Percentiles rank a stretch among this genome's conserved stretches.
Evolutionary conservation across 805 yeast genomes (phyloP).

Genomic region (Candida wancherniae): DNA sequence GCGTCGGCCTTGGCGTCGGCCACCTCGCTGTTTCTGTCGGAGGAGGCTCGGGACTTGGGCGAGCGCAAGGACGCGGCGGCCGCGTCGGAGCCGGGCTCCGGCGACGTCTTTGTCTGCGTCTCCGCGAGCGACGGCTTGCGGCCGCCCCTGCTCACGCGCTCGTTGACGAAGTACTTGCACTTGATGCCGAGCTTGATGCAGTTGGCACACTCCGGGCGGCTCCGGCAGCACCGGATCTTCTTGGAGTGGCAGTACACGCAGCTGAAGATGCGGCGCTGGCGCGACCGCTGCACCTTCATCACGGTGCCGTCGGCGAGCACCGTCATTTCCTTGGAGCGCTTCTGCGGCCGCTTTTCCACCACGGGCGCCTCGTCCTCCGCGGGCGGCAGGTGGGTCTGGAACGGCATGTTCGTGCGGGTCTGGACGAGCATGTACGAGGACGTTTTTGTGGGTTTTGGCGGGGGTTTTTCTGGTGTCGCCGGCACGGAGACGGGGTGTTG

Average conservation of each 20-base stretch:
- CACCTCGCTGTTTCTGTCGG: too few species aligned
- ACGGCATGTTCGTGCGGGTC: too few species aligned
- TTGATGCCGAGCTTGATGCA: constrained; percentile 45
- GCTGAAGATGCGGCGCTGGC: constrained; percentile 54
- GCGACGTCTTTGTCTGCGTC: too few species aligned
- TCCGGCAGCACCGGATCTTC: constrained; percentile 60
- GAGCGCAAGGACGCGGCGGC: too few species aligned
- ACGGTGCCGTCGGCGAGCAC: constrained; percentile 48
- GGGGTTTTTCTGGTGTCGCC: too few species aligned
- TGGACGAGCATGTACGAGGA: too few species aligned
- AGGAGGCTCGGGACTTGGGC: too few species aligned
- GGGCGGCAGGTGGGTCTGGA: not conserved
- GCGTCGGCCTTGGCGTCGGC: too few species aligned
- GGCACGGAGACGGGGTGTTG: too few species aligned
- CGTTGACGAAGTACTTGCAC: constrained; percentile 56
- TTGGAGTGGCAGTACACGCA: constrained; percentile 58
- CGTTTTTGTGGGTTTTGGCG: too few species aligned
- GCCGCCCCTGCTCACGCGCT: constrained; percentile 47
- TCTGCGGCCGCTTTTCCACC: constrained; percentile 1
- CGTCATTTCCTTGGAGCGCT: constrained; percentile 14
- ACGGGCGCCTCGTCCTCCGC: not conserved
- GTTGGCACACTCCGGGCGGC: constrained; percentile 50
- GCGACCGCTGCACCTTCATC: constrained; percentile 55
- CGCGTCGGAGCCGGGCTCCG: too few species aligned
- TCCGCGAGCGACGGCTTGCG: too few species aligned